These are phyloP conservation scores for Halophytophthora polymorphica DNA, from an alignment of 352 stramenopile species.

Conservation along the genomic window DNA sequence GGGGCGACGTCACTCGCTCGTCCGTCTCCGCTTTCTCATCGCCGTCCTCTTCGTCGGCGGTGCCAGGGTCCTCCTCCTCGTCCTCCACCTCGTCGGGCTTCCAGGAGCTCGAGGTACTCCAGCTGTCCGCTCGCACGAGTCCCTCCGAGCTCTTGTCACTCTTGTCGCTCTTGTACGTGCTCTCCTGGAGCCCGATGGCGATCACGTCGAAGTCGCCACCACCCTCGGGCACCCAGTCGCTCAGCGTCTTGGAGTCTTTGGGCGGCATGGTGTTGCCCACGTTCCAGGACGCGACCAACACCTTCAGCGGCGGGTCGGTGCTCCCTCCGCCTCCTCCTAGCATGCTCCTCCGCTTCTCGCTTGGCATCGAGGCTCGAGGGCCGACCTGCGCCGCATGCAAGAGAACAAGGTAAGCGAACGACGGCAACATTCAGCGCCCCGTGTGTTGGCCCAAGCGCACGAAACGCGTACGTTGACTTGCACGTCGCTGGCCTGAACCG, in stretches of 20 bases:
- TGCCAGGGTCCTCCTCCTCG: slow-evolving; percentile 18
- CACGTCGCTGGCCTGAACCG: too few species aligned
- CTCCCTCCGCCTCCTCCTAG: not conserved
- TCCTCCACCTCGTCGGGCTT: slow-evolving; percentile 25
- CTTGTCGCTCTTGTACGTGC: slow-evolving; percentile 65
- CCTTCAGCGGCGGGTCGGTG: slow-evolving; percentile 29
- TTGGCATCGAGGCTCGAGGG: too few species aligned
- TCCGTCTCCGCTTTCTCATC: slow-evolving; percentile 17
- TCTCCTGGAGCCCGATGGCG: slow-evolving; percentile 80
- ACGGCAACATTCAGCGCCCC: too few species aligned
- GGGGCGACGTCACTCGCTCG: not conserved
- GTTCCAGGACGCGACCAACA: slow-evolving; percentile 81
- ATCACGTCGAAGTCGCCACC: slow-evolving; percentile 83
- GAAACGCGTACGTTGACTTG: too few species aligned
- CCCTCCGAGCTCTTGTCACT: slow-evolving; percentile 17
- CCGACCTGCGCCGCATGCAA: too few species aligned
- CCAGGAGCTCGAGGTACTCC: slow-evolving; percentile 5
- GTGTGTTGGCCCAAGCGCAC: too few species aligned
- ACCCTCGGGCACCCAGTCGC: slow-evolving; percentile 72
- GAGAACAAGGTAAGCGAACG: too few species aligned
- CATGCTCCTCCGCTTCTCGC: too few species aligned
- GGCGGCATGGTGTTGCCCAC: slow-evolving; percentile 83
- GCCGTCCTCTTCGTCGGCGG: slow-evolving; percentile 19
- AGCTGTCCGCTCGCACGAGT: slow-evolving; percentile 22
- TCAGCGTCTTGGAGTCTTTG: slow-evolving; percentile 42